Base-by-base conservation (phyloP, 108 stramenopile genomes). In the Discostella pseudostelligera region DNA sequence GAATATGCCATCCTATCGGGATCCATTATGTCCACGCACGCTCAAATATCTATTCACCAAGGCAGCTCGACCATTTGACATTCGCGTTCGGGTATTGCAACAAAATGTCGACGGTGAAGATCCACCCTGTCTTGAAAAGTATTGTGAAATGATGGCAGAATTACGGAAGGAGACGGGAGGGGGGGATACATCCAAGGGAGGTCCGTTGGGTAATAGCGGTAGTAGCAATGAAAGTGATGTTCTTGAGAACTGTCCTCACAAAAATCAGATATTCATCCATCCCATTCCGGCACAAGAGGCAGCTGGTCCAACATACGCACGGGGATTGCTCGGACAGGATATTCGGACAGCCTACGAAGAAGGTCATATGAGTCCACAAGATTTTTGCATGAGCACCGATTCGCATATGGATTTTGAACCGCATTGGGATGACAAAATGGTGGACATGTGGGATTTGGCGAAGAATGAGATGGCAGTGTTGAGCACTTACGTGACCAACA, bases 381-480 rank as follows among this genome's bases (percentile, higher is more conserved):
- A 96, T 74, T 96, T 87, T 78, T 97, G 94, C 76, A 83, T 97
- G 87, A 81, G 87, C 66, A 93, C 81, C 14, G 96, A 96, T 73
- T 59, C 70, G 44, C 92, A 96, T 81, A 85, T 82, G 84, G 92
- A 93, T 65, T 94, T 96, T 74, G 72, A 76, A 39, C 76, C 84
- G 20, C 39, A 80, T 32, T 93, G 66, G 47, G 92, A 93, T 67
- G 62, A 59, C 7, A 60, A 67, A 32, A 69, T 94, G 60, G 68
- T 94, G 25, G 59, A 80, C 0, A 89, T 88, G 89, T 91, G 85
- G 82, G 78, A 87, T 36, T 57, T 62, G 16, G 67, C 92, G 2
- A 46, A 84, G 60, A 97, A 97, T 74, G 96, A 97, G 61, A 94
- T 92, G 62, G 94, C 88, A 19, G 80, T 97, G 9, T 61, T 96